Evolutionary conservation across 1,284 basidiomycete genomes (phyloP).

Genomic region (Melampsora larici-populina): DNA sequence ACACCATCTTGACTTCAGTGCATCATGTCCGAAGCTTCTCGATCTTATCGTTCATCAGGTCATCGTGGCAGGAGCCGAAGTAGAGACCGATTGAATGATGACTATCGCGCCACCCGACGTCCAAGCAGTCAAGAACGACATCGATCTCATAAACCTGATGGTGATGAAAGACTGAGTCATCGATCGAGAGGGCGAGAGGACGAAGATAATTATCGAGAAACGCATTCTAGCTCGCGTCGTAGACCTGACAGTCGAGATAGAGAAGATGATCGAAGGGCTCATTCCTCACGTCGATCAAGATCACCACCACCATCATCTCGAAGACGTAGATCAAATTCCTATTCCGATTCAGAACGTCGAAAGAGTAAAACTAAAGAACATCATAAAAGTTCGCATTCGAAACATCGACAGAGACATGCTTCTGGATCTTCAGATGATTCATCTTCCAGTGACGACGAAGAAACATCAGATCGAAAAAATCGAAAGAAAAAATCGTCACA

Average conservation of each 20-base stretch:
- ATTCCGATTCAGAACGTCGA: constrained; percentile 7
- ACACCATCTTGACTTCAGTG: too few species aligned
- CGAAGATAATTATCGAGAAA: neutral
- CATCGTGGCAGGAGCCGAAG: constrained; percentile 16
- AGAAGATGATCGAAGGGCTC: neutral
- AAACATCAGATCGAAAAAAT: constrained; percentile 11
- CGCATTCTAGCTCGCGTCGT: neutral
- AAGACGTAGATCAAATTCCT: constrained; percentile 11
- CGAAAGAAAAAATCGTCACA: constrained; percentile 24
- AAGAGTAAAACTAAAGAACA: too few species aligned
- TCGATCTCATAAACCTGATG: too few species aligned
- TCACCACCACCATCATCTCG: neutral
- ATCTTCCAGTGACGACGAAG: neutral
- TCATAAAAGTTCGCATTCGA: too few species aligned
- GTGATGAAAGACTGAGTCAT: too few species aligned
- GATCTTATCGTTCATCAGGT: too few species aligned
- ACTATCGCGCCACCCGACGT: too few species aligned
- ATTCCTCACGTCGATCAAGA: neutral
- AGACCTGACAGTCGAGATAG: constrained; percentile 11
- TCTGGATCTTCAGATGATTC: constrained; percentile 13
- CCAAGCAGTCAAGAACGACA: too few species aligned
- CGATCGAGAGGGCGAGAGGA: too few species aligned
- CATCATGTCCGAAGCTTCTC: too few species aligned
- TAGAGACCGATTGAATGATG: constrained; percentile 3
- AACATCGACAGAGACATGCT: neutral